Percentiles rank a stretch among this genome's conserved stretches.
Conservation (phyloP, 768 basidiomycete genomes). For the Lactarius sp. region DNA sequence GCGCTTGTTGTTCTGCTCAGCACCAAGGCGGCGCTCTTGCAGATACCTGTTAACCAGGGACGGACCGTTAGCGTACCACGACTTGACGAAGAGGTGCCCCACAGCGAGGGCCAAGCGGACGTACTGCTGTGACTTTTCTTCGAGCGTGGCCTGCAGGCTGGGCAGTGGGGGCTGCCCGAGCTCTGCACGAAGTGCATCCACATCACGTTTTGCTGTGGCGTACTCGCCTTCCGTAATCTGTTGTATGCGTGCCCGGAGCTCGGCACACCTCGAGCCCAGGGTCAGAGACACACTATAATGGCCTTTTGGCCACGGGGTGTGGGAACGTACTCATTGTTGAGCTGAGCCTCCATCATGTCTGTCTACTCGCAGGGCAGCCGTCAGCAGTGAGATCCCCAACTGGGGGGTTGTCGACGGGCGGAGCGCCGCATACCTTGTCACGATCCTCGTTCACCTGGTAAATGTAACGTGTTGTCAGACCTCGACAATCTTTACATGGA, state of each 20-base stretch:
- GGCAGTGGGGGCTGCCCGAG: conserved; percentile 73
- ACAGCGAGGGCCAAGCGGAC: conserved; percentile 25
- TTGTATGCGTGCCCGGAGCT: conserved; percentile 63
- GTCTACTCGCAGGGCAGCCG: conserved; percentile 36
- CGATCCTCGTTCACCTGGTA: conserved; percentile 73
- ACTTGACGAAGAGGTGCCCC: not conserved
- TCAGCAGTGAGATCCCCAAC: conserved; percentile 8
- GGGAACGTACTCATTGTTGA: conserved; percentile 59
- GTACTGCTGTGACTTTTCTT: conserved; percentile 59
- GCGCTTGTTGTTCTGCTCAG: conserved; percentile 28
- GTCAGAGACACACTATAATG: conserved; percentile 14
- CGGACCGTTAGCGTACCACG: not conserved
- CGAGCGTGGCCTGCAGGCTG: conserved; percentile 63
- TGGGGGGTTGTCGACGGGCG: not conserved
- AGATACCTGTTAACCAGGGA: conserved; percentile 28
- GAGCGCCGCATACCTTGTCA: conserved; percentile 48
- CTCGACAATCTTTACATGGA: not conserved
- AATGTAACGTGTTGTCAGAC: conserved; percentile 11
- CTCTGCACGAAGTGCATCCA: conserved; percentile 69
- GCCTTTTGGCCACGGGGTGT: not conserved
- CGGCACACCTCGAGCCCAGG: conserved; percentile 45
- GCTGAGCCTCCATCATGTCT: conserved; percentile 61
- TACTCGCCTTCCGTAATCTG: conserved; percentile 73
- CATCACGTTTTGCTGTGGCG: conserved; percentile 64
- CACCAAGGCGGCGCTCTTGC: conserved; percentile 32